A percentile compares a stretch with the other conserved stretches of the same genome.
Conservation (phyloP, 768 basidiomycete species). For the Daedalea quercina region DNA sequence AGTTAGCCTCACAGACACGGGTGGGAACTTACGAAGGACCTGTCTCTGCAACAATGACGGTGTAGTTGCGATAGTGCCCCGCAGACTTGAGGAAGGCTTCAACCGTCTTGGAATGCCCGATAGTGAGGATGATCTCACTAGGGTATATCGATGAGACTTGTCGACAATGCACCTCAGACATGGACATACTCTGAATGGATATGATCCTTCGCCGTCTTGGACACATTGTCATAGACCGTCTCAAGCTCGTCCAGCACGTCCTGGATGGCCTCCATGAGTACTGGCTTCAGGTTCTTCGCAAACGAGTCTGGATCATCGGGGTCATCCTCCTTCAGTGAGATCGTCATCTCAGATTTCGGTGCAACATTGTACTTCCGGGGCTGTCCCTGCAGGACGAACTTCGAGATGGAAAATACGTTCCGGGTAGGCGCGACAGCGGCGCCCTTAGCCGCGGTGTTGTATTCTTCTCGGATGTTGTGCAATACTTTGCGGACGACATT, state of each 20-base stretch:
- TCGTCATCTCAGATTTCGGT: constrained; percentile 45
- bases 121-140: constrained; percentile 91
- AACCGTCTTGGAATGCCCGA: constrained; percentile 93
- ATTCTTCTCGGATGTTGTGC: constrained; percentile 93
- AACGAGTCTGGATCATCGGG: constrained; percentile 75
- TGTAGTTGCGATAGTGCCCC: constrained; percentile 85
- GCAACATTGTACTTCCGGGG: constrained; percentile 40
- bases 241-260: constrained; percentile 95
- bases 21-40: constrained; percentile 74
- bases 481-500: constrained; percentile 92
- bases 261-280: constrained; percentile 94
- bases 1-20: constrained; percentile 2
- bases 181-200: constrained; percentile 91
- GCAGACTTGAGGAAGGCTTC: constrained; percentile 91
- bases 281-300: constrained; percentile 76
- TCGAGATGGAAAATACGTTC: constrained; percentile 64
- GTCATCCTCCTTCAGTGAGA: constrained; percentile 61
- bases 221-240: constrained; percentile 91
- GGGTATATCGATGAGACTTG: neutral
- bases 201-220: constrained; percentile 91
- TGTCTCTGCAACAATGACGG: constrained; percentile 93
- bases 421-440: constrained; percentile 27
- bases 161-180: neutral
- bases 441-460: constrained; percentile 67
- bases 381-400: constrained; percentile 78